phyloP scores from a whole-genome alignment of 148 eudicot genomes.

The Camellia lanceoleosa region DNA sequence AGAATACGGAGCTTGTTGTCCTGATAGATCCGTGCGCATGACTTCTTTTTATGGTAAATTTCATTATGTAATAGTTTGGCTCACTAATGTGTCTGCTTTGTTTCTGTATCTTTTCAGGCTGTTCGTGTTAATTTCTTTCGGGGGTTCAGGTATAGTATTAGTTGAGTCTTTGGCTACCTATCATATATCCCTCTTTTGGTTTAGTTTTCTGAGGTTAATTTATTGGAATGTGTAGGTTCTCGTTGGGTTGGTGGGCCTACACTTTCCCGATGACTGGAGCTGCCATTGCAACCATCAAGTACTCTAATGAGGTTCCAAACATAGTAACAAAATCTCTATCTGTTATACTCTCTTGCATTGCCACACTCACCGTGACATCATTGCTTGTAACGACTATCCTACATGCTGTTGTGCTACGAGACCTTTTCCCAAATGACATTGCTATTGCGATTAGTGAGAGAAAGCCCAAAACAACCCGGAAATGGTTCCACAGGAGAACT shows the following conservation, averaged over 20 bases:
- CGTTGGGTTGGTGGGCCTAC: conserved; percentile 98
- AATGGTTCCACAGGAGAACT: conserved; percentile 50
- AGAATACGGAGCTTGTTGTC: no score
- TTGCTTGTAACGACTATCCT: conserved; percentile 59
- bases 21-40: no score
- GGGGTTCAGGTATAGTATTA: conserved; percentile 62
- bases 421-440: conserved; percentile 85
- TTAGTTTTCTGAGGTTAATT: conserved; percentile 3
- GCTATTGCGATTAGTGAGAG: conserved; percentile 81
- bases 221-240: conserved; percentile 45
- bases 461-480: conserved; percentile 42
- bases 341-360: conserved; percentile 38
- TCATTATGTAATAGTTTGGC: not conserved
- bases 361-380: conserved; percentile 51
- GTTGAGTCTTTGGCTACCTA: not conserved
- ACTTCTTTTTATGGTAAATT: not conserved
- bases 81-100: not conserved
- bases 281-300: conserved; percentile 74
- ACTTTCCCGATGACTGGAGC: conserved; percentile 96
- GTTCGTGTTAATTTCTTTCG: conserved; percentile 92
- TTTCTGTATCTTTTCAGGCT: conserved; percentile 49
- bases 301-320: conserved; percentile 60
- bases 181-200: not conserved
- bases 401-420: conserved; percentile 62
- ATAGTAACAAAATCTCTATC: conserved; percentile 38